Percentiles rank a stretch among this genome's conserved stretches.
phyloP scores from a whole-genome alignment of 1,284 basidiomycete species.

The Violaceomyces palustris region DNA sequence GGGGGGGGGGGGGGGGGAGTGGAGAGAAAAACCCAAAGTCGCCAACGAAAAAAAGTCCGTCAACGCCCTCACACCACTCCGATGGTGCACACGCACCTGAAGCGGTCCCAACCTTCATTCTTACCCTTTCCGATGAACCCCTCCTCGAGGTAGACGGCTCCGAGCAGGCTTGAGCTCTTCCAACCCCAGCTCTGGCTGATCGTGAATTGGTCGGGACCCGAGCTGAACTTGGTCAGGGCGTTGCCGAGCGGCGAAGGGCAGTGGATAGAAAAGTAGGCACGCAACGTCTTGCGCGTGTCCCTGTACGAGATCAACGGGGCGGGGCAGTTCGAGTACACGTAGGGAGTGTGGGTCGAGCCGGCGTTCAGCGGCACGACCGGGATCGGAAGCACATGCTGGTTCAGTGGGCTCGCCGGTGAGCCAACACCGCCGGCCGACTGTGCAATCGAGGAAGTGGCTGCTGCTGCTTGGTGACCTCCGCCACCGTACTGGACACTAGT shows the following conservation, averaged over 20 bases:
- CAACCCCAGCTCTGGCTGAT: constrained; percentile 60
- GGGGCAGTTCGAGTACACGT: constrained; percentile 10
- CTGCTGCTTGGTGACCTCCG: no score
- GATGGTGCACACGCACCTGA: constrained; percentile 35
- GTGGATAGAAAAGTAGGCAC: constrained; percentile 71
- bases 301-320: constrained; percentile 46
- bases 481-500: no score
- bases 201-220: constrained; percentile 77
- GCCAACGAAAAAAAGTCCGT: no score
- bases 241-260: constrained; percentile 77
- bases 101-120: constrained; percentile 11
- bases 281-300: constrained; percentile 54
- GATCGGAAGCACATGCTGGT: no score
- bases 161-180: constrained; percentile 55
- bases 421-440: no score
- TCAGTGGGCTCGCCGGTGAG: no score
- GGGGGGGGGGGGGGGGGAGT: no score
- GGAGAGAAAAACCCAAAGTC: no score
- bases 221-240: constrained; percentile 75
- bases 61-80: constrained; percentile 23
- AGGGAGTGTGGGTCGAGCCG: no score
- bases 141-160: constrained; percentile 54
- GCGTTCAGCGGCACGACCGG: no score
- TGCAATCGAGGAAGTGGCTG: no score
- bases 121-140: constrained; percentile 53